Evolutionary conservation across 805 yeast genomes (phyloP).

Genomic region (Kazachstania taianensis): DNA sequence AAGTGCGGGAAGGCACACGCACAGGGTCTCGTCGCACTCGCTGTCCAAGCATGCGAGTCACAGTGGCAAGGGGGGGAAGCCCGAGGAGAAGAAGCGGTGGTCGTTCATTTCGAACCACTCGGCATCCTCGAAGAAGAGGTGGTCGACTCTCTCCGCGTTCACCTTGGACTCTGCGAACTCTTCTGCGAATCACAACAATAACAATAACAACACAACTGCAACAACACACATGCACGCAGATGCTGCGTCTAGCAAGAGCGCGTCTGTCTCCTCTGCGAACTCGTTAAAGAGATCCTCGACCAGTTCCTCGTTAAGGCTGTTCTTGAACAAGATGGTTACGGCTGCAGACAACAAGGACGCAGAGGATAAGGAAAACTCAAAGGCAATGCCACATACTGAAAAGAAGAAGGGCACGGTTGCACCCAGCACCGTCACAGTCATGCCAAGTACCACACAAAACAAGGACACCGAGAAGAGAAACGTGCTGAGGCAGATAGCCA

Average conservation of each 20-base stretch:
- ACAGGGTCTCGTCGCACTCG: neutral
- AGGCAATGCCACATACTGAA: neutral
- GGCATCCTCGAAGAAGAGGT: slow-evolving; percentile 23
- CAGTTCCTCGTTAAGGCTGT: slow-evolving; percentile 25
- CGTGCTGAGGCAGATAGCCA: neutral
- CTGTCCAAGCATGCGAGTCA: neutral
- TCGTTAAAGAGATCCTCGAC: slow-evolving; percentile 23
- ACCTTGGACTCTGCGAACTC: slow-evolving; percentile 9
- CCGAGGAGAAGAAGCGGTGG: slow-evolving; percentile 23
- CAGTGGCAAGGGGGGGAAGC: neutral
- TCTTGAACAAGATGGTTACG: slow-evolving; percentile 20
- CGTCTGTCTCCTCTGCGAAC: neutral
- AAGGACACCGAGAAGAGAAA: neutral
- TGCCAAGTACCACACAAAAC: neutral
- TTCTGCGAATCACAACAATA: slow-evolving; percentile 3
- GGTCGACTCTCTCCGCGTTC: slow-evolving; percentile 23
- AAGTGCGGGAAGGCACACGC: neutral
- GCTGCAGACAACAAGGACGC: slow-evolving; percentile 10
- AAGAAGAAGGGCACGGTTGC: slow-evolving; percentile 1
- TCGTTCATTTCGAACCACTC: slow-evolving; percentile 24
- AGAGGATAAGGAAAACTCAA: slow-evolving; percentile 13
- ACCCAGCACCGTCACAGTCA: neutral
- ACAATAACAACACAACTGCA: slow-evolving; percentile 7
- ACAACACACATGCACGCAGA: neutral
- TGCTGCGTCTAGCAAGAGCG: neutral